These are phyloP conservation scores for Scheffersomyces ergatensis DNA, from an alignment of 805 yeast genomes.

Conservation along the genomic window DNA sequence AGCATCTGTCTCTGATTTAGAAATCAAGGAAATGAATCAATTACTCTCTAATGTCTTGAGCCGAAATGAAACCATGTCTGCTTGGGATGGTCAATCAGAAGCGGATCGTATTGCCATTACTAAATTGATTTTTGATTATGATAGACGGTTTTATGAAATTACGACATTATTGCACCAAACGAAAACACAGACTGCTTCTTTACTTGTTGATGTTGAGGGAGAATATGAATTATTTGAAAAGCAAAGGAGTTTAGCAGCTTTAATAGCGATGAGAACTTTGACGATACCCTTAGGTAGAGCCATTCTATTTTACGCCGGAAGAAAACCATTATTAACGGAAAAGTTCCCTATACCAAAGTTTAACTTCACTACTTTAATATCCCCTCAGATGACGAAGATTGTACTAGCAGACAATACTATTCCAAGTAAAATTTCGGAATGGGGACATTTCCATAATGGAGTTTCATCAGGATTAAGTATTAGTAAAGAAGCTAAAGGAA, in stretches of 20 bases:
- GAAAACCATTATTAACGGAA: conserved; percentile 81
- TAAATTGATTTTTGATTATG: conserved; percentile 69
- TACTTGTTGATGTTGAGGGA: conserved; percentile 33
- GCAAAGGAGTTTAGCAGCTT: conserved; percentile 58
- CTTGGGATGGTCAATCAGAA: conserved; percentile 73
- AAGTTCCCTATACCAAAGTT: conserved; percentile 75
- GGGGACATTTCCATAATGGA: conserved; percentile 95
- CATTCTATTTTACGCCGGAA: conserved; percentile 63
- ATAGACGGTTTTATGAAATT: conserved; percentile 76
- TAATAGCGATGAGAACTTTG: conserved; percentile 68
- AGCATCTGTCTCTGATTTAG: conserved; percentile 2
- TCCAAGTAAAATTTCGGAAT: conserved; percentile 49
- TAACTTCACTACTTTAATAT: conserved; percentile 62
- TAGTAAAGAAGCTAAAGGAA: conserved; percentile 62
- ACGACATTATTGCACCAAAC: conserved; percentile 71
- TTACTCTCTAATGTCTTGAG: conserved; percentile 37
- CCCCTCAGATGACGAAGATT: conserved; percentile 66
- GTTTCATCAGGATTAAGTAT: conserved; percentile 82
- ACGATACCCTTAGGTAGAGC: conserved; percentile 79
- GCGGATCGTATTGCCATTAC: conserved; percentile 68
- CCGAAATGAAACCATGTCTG: conserved; percentile 43
- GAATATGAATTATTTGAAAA: conserved; percentile 57
- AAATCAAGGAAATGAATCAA: conserved; percentile 35
- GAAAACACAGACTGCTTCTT: conserved; percentile 53
- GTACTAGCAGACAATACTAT: conserved; percentile 54